Base-by-base conservation (phyloP, 2,329 filamentous ascomycete species). In the Lachnellula arida region DNA sequence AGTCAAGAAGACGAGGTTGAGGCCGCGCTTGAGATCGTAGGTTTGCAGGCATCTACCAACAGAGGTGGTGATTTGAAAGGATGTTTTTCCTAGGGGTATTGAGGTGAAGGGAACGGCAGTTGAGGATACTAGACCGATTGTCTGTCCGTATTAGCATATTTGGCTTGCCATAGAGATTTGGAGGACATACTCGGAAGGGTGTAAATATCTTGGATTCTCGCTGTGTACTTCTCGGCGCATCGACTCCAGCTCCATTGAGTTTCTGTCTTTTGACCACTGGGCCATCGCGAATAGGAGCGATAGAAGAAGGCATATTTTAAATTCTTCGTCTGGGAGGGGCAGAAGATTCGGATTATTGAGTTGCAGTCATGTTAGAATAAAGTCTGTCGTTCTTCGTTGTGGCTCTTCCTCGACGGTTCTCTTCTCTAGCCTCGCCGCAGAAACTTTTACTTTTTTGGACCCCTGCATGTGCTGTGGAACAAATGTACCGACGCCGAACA, bases 1-100 rank as follows among this genome's bases (percentile, higher is more conserved):
- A 19, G 90, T 97, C 58, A 99, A 82, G 73, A 99, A 99, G 67
- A 97, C 85, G 49, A 99, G 84, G 67, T 95, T 93, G 59, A 99
- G 81, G 47, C 93, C 93, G 66, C 87, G 85, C 71, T 88, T 90
- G 59, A 99, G 76, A 71, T 99, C 94, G 76, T 99, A 99, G 0
- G 94, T 99, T 74, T 99, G 94, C 47, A 99, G 81, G 57, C 87
- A 90, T 67, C 86, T 84, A 60, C 93, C 94, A 59, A 95, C 89
- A 0, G 91, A 97, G 32, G 94, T 99, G 35, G 94, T 97, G 72
- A 99, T 91, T 72, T 99, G 94, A 70, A 96, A 99, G 3, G 91
- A 96, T 0, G 90, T 93, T 74, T 96, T 96, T 56, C 94, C 94
- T 15, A 96, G 79, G 0, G 93, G 89, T 34, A 95, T 81, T 5